Percentiles rank a stretch among this genome's conserved stretches.
phyloP scores from a whole-genome alignment of 2,329 filamentous ascomycete genomes.

The Stemphylium lycopersici region DNA sequence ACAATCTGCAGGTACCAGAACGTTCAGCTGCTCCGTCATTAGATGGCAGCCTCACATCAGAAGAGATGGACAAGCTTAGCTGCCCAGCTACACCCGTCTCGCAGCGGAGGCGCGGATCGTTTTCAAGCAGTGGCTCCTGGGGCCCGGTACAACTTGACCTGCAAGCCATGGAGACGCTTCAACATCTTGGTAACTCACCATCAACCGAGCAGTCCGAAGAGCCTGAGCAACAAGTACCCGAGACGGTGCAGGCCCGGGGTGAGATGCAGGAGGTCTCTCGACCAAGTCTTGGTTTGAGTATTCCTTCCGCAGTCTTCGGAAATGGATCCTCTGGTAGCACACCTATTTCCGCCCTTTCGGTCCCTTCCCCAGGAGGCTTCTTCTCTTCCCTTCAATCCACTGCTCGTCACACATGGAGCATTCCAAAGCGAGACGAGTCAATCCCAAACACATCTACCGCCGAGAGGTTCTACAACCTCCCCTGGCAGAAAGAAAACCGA shows the following conservation, averaged over 20 bases:
- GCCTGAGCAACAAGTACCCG: conserved; percentile 32
- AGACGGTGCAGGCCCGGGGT: conserved; percentile 55
- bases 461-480: conserved; percentile 86
- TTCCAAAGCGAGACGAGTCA: conserved; percentile 49
- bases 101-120: conserved; percentile 45
- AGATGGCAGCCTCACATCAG: conserved; percentile 86
- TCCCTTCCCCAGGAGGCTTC: conserved; percentile 90
- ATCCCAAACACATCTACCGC: conserved; percentile 88
- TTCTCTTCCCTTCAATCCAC: conserved; percentile 82
- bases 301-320: conserved; percentile 28
- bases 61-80: conserved; percentile 82
- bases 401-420: conserved; percentile 82
- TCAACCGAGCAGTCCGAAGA: conserved; percentile 28
- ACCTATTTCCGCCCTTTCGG: conserved; percentile 79
- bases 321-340: conserved; percentile 55
- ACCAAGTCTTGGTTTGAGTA: conserved; percentile 54
- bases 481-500: conserved; percentile 65
- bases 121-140: conserved; percentile 69
- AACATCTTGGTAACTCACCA: conserved; percentile 63
- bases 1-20: conserved; percentile 68
- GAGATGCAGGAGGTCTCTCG: conserved; percentile 66
- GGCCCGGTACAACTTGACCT: conserved; percentile 68
- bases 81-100: conserved; percentile 80
- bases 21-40: conserved; percentile 84
- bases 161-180: conserved; percentile 79